Conservation (phyloP, 331 rosid species). For the Spiraea crenata region DNA sequence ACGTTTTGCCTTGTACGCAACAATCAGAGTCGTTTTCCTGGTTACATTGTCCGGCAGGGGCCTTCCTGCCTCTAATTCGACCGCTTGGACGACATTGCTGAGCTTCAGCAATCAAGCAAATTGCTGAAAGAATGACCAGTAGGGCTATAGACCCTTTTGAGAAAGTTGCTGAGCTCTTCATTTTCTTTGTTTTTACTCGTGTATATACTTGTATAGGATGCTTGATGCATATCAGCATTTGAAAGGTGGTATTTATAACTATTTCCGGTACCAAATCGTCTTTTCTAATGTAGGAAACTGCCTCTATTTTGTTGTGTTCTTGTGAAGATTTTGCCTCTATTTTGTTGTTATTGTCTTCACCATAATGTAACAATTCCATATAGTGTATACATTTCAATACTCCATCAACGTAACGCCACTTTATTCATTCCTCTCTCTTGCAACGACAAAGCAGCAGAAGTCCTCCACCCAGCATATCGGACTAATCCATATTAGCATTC, state of each 20-base stretch:
- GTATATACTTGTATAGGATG: neutral
- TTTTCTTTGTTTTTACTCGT: neutral
- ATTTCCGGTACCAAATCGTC: neutral
- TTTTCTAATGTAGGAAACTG: neutral
- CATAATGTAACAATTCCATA: too few relatives aligned
- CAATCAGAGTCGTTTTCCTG: slow-evolving; percentile 29
- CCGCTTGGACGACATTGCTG: slow-evolving; percentile 26
- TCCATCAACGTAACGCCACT: neutral
- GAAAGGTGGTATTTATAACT: neutral
- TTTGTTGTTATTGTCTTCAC: too few relatives aligned
- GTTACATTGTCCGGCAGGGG: slow-evolving; percentile 31
- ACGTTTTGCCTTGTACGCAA: slow-evolving; percentile 21
- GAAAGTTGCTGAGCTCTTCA: neutral
- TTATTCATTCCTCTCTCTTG: neutral
- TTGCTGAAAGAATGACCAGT: neutral
- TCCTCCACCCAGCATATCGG: too few relatives aligned
- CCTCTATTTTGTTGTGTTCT: too few relatives aligned
- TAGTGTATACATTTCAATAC: too few relatives aligned
- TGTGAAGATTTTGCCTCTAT: too few relatives aligned
- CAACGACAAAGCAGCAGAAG: neutral
- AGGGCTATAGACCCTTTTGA: neutral
- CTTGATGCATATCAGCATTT: neutral
- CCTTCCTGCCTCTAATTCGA: slow-evolving; percentile 28
- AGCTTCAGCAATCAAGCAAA: slow-evolving; percentile 1
- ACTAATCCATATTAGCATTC: too few relatives aligned